Percentiles rank a stretch among this genome's conserved stretches.
Evolutionary conservation across 345 rosid species (phyloP).

Genomic region (Salix udensis): DNA sequence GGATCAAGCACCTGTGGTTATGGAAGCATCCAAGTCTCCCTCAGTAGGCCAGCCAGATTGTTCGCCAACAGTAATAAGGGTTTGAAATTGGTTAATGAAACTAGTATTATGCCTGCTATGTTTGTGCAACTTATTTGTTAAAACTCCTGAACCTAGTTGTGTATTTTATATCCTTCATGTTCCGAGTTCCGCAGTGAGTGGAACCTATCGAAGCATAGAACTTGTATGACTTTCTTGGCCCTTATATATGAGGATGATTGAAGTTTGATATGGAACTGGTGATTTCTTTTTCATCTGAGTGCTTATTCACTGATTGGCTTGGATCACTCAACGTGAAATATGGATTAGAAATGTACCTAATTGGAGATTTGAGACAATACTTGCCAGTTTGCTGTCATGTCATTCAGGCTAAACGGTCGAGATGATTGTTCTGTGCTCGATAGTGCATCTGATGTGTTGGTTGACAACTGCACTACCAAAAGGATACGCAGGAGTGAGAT

Average conservation of each 20-base stretch:
- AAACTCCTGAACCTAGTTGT: background rate
- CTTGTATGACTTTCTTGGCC: background rate
- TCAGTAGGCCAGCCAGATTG: slow-evolving; percentile 84
- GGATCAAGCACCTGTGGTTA: slow-evolving; percentile 61
- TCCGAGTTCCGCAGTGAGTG: background rate
- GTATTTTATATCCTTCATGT: background rate
- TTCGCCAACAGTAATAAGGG: slow-evolving; percentile 51
- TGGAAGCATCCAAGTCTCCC: slow-evolving; percentile 86
- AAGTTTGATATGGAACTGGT: background rate
- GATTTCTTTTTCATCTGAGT: background rate
- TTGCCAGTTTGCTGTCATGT: too few relatives aligned
- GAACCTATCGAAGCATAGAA: background rate
- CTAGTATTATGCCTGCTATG: background rate
- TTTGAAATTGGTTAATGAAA: slow-evolving; percentile 2
- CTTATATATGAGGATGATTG: background rate
- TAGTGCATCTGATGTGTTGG: too few relatives aligned
- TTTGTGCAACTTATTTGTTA: background rate
- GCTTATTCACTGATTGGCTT: too few relatives aligned
- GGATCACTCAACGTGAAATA: too few relatives aligned
- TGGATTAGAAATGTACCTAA: too few relatives aligned
- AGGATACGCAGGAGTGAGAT: too few relatives aligned
- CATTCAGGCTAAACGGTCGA: too few relatives aligned
- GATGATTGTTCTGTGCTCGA: too few relatives aligned
- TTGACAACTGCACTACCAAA: too few relatives aligned
- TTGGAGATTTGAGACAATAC: too few relatives aligned